These are phyloP conservation scores for Lepidium aucheri DNA, from an alignment of 345 rosid species.

Conservation along the genomic window DNA sequence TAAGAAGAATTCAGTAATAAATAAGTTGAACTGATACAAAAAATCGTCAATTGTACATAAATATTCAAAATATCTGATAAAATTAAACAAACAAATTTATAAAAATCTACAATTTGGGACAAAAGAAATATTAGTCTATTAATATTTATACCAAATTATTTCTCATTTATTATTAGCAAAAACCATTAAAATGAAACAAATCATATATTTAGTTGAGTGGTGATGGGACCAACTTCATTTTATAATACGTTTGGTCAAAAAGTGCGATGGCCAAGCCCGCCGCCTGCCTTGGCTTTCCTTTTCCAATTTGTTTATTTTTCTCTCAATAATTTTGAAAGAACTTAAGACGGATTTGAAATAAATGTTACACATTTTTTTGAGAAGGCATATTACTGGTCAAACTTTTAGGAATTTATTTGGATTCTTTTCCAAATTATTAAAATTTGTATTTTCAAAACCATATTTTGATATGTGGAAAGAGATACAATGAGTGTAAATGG, in stretches of 20 bases:
- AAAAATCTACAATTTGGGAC: too few relatives aligned
- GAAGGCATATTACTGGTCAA: not conserved
- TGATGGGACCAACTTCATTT: not conserved
- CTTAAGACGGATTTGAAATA: not conserved
- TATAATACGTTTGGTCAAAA: not conserved
- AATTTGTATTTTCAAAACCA: not conserved
- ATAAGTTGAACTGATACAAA: too few relatives aligned
- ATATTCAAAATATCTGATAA: too few relatives aligned
- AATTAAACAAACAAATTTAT: too few relatives aligned
- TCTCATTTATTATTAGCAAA: not conserved
- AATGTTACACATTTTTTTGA: not conserved
- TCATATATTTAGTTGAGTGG: not conserved
- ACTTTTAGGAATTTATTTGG: not conserved
- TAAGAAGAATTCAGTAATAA: too few relatives aligned
- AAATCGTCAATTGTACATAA: too few relatives aligned
- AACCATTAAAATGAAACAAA: too few relatives aligned
- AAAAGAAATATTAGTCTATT: too few relatives aligned
- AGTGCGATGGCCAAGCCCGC: not conserved
- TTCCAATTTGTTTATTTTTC: not conserved
- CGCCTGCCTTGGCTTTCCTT: slow-evolving; percentile 1
- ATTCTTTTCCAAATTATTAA: not conserved
- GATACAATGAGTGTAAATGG: too few relatives aligned
- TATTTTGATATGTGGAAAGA: too few relatives aligned
- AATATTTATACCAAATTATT: too few relatives aligned
- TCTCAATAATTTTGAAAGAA: not conserved